Base-by-base conservation (phyloP, 2,329 filamentous ascomycete species). In the Pseudopithomyces chartarum region DNA sequence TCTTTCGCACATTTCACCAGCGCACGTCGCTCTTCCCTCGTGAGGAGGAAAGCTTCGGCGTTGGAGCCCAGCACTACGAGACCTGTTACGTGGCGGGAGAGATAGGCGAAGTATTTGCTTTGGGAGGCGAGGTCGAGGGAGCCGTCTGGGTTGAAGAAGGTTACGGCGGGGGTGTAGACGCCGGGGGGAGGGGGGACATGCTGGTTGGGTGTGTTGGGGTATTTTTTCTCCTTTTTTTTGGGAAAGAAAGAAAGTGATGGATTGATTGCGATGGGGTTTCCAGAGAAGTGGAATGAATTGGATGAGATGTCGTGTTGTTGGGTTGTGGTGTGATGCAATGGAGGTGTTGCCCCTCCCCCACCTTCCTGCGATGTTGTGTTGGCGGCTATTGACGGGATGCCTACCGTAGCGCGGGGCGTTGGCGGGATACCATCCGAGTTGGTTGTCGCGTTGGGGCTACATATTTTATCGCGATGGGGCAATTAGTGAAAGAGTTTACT, bases 21-120 rank as follows among this genome's bases (percentile, higher is more conserved):
- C 1, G 71, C 62, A 8, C 67, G 67, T 17, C 78, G 76, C 57
- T 81, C 79, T 44, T 75, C 71, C 51, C 76, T 72, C 0, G 78
- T 80, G 32, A 81, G 76, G 20, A 80, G 69, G 46, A 80, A 77
- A 15, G 79, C 77, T 65, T 81, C 79, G 6, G 78, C 79, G 52
- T 80, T 81, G 46, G 79, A 79, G 19, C 79, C 79, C 13, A 80
- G 74, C 23, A 81, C 73, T 4, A 81, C 78, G 13, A 81, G 75
- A 13, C 79, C 79, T 3, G 75, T 73, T 3, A 81, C 74, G 33
- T 79, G 74, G 19, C 69, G 66, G 15, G 76, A 75, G 52, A 81
- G 74, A 62, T 81, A 81, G 6, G 60, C 59, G 66, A 76, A 80
- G 73, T 80, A 81, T 61, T 77, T 72, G 39, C 71, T 65, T 55